Evolutionary conservation across 2,329 filamentous ascomycete species (phyloP), one percentile per base, ranked within the genome.

Genomic region (Aspergillus felis): DNA sequence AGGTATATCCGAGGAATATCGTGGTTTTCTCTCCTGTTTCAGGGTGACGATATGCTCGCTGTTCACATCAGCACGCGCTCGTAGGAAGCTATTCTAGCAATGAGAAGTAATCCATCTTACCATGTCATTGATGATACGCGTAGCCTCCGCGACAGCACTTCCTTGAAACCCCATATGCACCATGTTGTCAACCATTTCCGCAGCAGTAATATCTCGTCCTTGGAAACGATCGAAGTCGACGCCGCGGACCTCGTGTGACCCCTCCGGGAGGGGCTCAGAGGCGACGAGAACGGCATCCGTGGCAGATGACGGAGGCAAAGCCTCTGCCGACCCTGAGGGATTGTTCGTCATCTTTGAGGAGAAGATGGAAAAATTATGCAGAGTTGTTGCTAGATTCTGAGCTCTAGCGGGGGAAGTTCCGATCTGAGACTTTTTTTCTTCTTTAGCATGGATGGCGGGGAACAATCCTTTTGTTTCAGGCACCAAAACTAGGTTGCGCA

Each of bases 1-100:
- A 96, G 9, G 94, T 99, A 78, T 97, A 99, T 57, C 94, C 94
- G 8, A 99, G 85, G 76, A 99, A 97, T 66, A 99, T 93, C 59
- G 94, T 97, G 20, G 94, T 94, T 68, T 84, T 84, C 27, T 89
- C 86, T 14, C 85, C 85, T 1, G 90, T 90, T 69, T 92, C 89
- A 0, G 90, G 85, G 71, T 96, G 89, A 60, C 82, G 82, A 88
- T 91, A 97, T 57, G 84, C 83, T 71, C 91, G 84, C 91, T 88
- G 70, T 79, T 53, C 59, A 50, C 48, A 69, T 57, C 58, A 53
- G 32, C 22, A 57, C 57, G 63, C 55, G 66, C 61, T 58, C 51
- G 32, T 50, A 41, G n/a, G 17, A 50, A 55, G 49, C 54, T 41
- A 46, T 22, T 20, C 3, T 20, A 14, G 20, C 27, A 38, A 38